These are phyloP conservation scores for Sugiyamaella floridensis DNA, from an alignment of 805 yeast species.

Conservation along the genomic window DNA sequence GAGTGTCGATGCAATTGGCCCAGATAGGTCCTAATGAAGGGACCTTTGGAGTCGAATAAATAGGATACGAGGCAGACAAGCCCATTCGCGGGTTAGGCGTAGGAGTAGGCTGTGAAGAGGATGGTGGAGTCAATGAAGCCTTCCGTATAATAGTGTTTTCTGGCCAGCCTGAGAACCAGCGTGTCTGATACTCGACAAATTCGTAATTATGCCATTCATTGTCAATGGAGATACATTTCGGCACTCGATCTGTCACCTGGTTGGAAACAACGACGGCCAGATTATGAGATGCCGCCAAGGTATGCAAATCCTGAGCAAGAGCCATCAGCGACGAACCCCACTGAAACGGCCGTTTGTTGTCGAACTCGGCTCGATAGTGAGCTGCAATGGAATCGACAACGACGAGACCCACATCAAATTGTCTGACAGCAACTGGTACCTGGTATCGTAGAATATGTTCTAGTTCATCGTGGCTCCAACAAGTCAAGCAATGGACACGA, in stretches of 20 bases:
- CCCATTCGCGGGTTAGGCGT: not conserved
- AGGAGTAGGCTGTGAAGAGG: not conserved
- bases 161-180: conserved; percentile 75
- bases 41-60: conserved; percentile 26
- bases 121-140: not conserved
- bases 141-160: conserved; percentile 14
- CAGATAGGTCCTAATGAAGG: conserved; percentile 54
- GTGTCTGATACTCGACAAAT: conserved; percentile 56
- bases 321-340: conserved; percentile 30
- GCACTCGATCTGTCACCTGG: conserved; percentile 63
- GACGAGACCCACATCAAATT: conserved; percentile 44
- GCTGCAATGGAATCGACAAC: conserved; percentile 73
- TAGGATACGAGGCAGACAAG: not conserved
- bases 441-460: conserved; percentile 67
- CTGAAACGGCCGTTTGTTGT: conserved; percentile 21
- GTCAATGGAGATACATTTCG: conserved; percentile 27
- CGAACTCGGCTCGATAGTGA: conserved; percentile 64
- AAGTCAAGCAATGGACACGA: conserved; percentile 47
- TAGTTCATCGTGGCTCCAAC: conserved; percentile 63
- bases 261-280: conserved; percentile 67
- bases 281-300: conserved; percentile 40
- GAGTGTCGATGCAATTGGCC: conserved; percentile 45
- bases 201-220: conserved; percentile 15
- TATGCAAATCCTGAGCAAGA: conserved; percentile 43
- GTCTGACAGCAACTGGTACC: conserved; percentile 49